Percentiles rank a stretch among this genome's conserved stretches.
Conservation (phyloP, 2,329 filamentous ascomycete species). For the Cladosporium phlei region DNA sequence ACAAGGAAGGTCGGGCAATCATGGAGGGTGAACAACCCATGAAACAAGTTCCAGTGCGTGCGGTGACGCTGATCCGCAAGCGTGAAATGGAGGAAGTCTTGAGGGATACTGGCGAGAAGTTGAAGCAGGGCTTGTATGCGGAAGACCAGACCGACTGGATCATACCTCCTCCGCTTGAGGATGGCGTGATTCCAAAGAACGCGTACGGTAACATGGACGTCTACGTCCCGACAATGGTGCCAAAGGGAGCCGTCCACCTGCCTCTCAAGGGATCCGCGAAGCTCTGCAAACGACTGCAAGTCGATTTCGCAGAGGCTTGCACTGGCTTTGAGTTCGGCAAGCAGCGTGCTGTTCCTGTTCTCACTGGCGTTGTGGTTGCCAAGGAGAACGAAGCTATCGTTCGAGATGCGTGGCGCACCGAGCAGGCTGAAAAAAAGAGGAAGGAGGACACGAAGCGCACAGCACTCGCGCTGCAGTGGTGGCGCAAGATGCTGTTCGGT, state of each 20-base stretch:
- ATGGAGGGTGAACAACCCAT: conserved; percentile 66
- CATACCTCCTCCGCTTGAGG: conserved; percentile 73
- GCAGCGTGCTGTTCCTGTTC: conserved; percentile 86
- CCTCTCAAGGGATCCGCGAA: conserved; percentile 71
- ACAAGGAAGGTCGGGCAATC: conserved; percentile 85
- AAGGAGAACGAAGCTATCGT: conserved; percentile 70
- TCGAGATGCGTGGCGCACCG: conserved; percentile 67
- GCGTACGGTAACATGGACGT: conserved; percentile 94
- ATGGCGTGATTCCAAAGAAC: conserved; percentile 89
- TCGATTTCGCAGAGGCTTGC: conserved; percentile 91
- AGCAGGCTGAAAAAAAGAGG: conserved; percentile 68
- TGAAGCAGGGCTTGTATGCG: conserved; percentile 80
- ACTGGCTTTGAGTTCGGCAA: conserved; percentile 96
- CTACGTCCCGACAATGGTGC: conserved; percentile 91
- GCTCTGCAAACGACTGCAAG: conserved; percentile 75
- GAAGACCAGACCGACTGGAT: conserved; percentile 90
- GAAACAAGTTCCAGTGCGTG: conserved; percentile 84
- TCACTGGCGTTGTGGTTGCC: conserved; percentile 84
- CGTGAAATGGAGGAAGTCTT: conserved; percentile 85
- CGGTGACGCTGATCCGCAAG: conserved; percentile 80
- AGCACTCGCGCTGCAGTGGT: conserved; percentile 67
- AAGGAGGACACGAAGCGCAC: conserved; percentile 81
- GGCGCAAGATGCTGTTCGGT: conserved; percentile 84
- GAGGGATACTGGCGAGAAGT: conserved; percentile 72
- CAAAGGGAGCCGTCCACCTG: conserved; percentile 75